phyloP scores from a whole-genome alignment of 2,329 filamentous ascomycete species.

The Epichloe festucae region DNA sequence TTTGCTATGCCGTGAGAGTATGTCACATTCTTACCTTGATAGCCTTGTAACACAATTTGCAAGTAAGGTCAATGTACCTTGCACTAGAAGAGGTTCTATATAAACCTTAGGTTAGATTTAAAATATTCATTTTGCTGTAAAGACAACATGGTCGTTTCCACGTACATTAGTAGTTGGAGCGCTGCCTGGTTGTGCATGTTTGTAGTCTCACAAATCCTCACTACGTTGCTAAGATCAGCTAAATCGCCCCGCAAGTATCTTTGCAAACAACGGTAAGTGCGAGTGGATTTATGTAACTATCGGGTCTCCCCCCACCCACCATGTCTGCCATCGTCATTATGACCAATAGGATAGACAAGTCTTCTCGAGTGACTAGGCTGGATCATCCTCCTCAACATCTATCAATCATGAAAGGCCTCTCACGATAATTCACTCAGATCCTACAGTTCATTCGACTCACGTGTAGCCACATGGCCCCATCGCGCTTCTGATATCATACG shows the following conservation, averaged over 20 bases:
- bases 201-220: not conserved
- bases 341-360: not conserved
- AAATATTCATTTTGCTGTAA: not conserved
- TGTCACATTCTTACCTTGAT: conserved; percentile 1
- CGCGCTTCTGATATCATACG: not conserved
- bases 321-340: not conserved
- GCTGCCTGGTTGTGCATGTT: not conserved
- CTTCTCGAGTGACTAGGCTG: not conserved
- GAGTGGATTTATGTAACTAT: conserved; percentile 3
- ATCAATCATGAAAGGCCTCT: not conserved
- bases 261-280: not conserved
- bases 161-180: not conserved
- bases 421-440: not conserved
- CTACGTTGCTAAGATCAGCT: not conserved
- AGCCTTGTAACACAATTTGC: not conserved
- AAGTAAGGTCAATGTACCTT: not conserved
- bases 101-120: not conserved
- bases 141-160: not conserved
- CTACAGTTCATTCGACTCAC: not conserved
- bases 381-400: not conserved
- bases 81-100: not conserved
- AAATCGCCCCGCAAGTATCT: not conserved
- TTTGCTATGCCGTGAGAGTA: not conserved
- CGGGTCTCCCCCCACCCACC: not conserved
- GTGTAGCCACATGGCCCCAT: not conserved